Evolutionary conservation across 208 protist genomes (phyloP).

Genomic region (Acanthamoeba sp.): DNA sequence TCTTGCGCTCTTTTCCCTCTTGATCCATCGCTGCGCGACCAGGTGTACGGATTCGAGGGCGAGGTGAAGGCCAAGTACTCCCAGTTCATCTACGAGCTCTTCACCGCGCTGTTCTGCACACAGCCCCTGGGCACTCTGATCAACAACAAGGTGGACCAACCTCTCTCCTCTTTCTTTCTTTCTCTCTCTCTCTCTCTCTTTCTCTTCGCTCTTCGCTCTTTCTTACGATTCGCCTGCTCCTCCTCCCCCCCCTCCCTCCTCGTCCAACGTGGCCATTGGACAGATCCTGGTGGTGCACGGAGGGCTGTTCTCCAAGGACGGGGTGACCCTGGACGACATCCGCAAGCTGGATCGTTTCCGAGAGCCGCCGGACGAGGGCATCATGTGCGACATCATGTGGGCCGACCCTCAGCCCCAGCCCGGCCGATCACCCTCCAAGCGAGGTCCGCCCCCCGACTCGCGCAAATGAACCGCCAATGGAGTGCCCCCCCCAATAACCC

Average conservation of each 20-base stretch:
- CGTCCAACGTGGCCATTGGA: too few species aligned
- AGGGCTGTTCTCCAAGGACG: conserved; percentile 96
- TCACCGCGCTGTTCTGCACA: conserved; percentile 96
- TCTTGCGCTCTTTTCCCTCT: neutral
- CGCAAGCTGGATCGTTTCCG: conserved; percentile 95
- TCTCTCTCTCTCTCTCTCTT: too few species aligned
- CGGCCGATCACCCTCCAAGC: conserved; percentile 95
- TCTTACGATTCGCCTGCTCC: too few species aligned
- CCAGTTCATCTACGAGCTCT: conserved; percentile 94
- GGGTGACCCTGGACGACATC: conserved; percentile 97
- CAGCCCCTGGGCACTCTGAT: conserved; percentile 96
- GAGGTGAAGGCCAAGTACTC: conserved; percentile 97
- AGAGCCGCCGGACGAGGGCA: conserved; percentile 95
- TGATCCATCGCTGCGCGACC: neutral
- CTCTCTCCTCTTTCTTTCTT: neutral
- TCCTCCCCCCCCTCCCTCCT: too few species aligned
- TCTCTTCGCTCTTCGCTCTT: too few species aligned
- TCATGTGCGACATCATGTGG: conserved; percentile 98
- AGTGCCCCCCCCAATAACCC: too few species aligned
- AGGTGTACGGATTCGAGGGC: conserved; percentile 98
- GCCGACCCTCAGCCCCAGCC: conserved; percentile 92
- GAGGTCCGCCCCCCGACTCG: conserved; percentile 72
- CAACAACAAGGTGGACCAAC: conserved; percentile 87
- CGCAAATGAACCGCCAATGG: too few species aligned
- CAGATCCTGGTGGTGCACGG: conserved; percentile 97